Evolutionary conservation across 257 asterid species (phyloP), one percentile per base, ranked within the genome.

Genomic region (Lavandula angustifolia): DNA sequence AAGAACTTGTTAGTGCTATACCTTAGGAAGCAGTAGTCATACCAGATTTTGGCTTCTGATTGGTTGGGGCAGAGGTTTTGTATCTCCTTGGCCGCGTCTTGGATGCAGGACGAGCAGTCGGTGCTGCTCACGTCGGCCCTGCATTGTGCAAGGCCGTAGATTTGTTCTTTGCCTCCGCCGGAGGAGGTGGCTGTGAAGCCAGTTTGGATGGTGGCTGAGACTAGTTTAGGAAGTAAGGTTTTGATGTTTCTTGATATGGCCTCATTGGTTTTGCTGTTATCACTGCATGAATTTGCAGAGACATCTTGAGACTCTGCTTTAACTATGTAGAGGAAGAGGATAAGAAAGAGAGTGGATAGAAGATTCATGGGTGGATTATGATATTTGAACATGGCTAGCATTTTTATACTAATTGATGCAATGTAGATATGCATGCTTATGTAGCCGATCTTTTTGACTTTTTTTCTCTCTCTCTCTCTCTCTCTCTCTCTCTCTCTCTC

Each of bases 131-230:
- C 80, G 46, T 89, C 98, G 16, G 83, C 92, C 44, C 98, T 71
- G 82, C 98, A 89, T 75, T 92, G 96, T 6, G 81, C 88, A 31
- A 89, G 84, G 60, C 98, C 96, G 18, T 68, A 76, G 68, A 85
- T 38, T 76, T 41, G 49, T 67, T 72, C 53, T 3, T 3, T 18
- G 0, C 64, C 77, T 9, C 31, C 14, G 29, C 92, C 95, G 1
- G 57, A 54, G 4, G 94, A 75, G 73, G 84, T 61, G 18, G 86
- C 62, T 11, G 41, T 60, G 76, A 73, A 92, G 22, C 87, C 87
- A 8, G 67, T 69, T 35, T 60, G 60, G 64, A 68, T 27, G 1
- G 89, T 73, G 55, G 64, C 80, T 8, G 79, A 32, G 0, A 81
- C 91, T 41, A 91, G 52, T 10, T 10, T 35, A 5, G 86, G 50